Base-by-base conservation (phyloP, 495 filamentous ascomycete species). In the Elasticomyces elasticus region DNA sequence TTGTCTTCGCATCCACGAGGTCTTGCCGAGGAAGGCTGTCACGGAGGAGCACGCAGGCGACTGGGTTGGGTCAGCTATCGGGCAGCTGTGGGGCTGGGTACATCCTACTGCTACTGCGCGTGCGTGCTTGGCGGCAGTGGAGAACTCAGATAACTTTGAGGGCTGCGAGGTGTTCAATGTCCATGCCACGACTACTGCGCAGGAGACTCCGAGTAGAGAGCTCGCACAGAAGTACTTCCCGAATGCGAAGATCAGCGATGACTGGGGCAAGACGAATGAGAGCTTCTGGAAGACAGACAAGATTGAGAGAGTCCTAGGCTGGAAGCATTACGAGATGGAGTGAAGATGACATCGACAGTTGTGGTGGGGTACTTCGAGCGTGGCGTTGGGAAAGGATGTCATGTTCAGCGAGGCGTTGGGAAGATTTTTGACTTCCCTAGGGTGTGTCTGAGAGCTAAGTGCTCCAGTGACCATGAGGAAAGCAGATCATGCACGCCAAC, bases 21-120 rank as follows among this genome's bases (percentile, higher is more conserved):
- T 55, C 24, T 23, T 26, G 20, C 25, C 52, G 26, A 25, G 26
- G 26, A 35, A 49, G 9, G 52, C 49, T 4, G 52, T 55, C 13
- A 5, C 15, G 7, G 22, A 50, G n/a, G 43, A 55, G 28, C 52
- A 55, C 35, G 33, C 15, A n/a, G 28, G 28, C 9, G 44, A 55
- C 30, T 55, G 52, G 52, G 52, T 35, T 5, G 17, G 26, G 2
- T 2, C 42, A 6, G 52, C n/a, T 9, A 28, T 55, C 3, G 48
- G n/a, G 28, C 52, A 51, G 44, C 45, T 55, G 15, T 55, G 42
- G 43, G 52, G 52, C 11, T 55, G 52, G 52, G 52, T 55, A 15
- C 47, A 49, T 28, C 52, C 52, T n/a, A 13, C 11, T 5, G 52
- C 52, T 6, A 55, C 52, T 3, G 52, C 52, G 5, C 24, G 52